Evolutionary conservation across 2,329 filamentous ascomycete species (phyloP).

Genomic region (Colletotrichum melonis): DNA sequence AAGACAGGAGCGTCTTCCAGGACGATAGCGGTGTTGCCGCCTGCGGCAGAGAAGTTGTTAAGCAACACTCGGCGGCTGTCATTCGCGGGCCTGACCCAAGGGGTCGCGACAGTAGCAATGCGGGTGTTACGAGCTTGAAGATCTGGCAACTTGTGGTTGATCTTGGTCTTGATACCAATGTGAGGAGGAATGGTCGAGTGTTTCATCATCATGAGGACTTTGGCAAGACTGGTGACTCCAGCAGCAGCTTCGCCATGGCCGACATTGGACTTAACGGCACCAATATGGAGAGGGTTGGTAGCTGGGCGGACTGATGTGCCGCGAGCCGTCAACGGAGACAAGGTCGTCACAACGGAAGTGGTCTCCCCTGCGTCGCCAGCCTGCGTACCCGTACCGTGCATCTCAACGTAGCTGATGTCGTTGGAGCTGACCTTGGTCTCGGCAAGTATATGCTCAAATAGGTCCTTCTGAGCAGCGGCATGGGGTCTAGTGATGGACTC

Average conservation of each 20-base stretch:
- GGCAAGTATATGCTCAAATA: conserved; percentile 52
- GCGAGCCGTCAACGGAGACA: conserved; percentile 42
- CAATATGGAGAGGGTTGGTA: conserved; percentile 39
- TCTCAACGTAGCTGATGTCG: conserved; percentile 55
- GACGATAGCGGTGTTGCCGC: conserved; percentile 76
- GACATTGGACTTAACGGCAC: conserved; percentile 37
- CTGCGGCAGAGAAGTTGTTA: conserved; percentile 79
- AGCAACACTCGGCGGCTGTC: conserved; percentile 62
- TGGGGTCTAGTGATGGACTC: conserved; percentile 51
- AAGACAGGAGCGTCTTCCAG: conserved; percentile 68
- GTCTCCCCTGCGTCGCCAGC: conserved; percentile 41
- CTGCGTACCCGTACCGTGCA: conserved; percentile 54
- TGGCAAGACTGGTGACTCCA: conserved; percentile 33
- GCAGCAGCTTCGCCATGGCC: conserved; percentile 34
- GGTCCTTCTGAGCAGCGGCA: conserved; percentile 49
- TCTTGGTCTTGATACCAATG: conserved; percentile 72
- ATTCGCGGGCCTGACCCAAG: conserved; percentile 59
- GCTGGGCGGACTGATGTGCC: conserved; percentile 28
- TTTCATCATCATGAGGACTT: conserved; percentile 31
- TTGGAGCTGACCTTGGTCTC: conserved; percentile 60
- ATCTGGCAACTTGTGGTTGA: conserved; percentile 71
- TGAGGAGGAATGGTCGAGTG: conserved; percentile 50
- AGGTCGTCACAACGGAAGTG: conserved; percentile 31
- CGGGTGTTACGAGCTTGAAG: conserved; percentile 65
- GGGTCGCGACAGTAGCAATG: conserved; percentile 65